A percentile compares a stretch with the other conserved stretches of the same genome.
phyloP scores from a whole-genome alignment of 352 stramenopile genomes.

The Phytophthora capsici region DNA sequence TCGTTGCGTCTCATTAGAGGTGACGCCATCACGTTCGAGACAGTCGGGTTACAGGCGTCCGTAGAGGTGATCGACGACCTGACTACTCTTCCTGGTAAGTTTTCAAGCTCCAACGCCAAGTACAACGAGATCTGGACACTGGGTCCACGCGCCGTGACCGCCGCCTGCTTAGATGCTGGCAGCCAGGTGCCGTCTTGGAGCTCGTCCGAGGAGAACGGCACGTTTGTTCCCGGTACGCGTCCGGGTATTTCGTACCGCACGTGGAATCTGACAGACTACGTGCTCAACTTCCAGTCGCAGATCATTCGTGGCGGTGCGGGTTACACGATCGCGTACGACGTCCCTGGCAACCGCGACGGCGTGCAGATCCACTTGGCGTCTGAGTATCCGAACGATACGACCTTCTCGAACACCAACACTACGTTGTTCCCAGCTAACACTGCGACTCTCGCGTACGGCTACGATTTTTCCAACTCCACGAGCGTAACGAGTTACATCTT shows the following conservation, averaged over 20 bases:
- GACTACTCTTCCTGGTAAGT: slow-evolving; percentile 31
- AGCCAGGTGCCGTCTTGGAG: slow-evolving; percentile 38
- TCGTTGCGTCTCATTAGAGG: slow-evolving; percentile 32
- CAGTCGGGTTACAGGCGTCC: slow-evolving; percentile 30
- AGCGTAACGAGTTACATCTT: slow-evolving; percentile 39
- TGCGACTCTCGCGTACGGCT: slow-evolving; percentile 32
- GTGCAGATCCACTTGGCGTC: slow-evolving; percentile 44
- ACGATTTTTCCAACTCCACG: slow-evolving; percentile 41
- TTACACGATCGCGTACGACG: slow-evolving; percentile 36
- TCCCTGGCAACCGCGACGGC: slow-evolving; percentile 37
- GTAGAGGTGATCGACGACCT: slow-evolving; percentile 38
- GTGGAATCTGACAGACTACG: slow-evolving; percentile 42
- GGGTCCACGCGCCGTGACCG: slow-evolving; percentile 32
- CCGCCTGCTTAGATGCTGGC: slow-evolving; percentile 31
- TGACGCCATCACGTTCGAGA: slow-evolving; percentile 36
- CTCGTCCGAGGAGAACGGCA: slow-evolving; percentile 36
- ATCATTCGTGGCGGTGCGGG: slow-evolving; percentile 32
- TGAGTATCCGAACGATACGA: slow-evolving; percentile 38
- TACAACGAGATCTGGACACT: slow-evolving; percentile 44
- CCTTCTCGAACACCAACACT: slow-evolving; percentile 37
- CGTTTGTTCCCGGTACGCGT: slow-evolving; percentile 35
- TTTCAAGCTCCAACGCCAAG: slow-evolving; percentile 40
- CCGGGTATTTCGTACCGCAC: slow-evolving; percentile 36
- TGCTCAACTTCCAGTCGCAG: slow-evolving; percentile 38
- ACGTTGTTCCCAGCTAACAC: slow-evolving; percentile 41